Evolutionary conservation across 176 grass and related monocot genomes (phyloP), one percentile per base, ranked within the genome.

Genomic region (Zea luxurians): DNA sequence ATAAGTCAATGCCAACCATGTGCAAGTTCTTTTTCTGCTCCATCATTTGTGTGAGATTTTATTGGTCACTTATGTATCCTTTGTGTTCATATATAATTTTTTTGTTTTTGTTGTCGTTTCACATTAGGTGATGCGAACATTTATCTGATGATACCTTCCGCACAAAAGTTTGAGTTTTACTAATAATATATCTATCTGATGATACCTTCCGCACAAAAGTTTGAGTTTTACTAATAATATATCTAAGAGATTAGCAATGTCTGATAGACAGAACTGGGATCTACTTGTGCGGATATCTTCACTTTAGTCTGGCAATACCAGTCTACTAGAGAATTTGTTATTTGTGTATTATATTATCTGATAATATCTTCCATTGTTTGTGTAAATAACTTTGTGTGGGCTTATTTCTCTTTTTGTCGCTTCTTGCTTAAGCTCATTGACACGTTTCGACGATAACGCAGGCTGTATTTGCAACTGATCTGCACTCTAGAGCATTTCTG

Each of bases 391-490:
- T 78, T 38, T 77, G 65, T 66, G 20, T 75, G 42, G 8, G 1
- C 0, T 59, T 65, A 3, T 65, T 83, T 73, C 61, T 78, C 42
- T 82, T 58, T 42, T 35, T 45, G 42, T 78, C 45, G 34, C 4
- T 75, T 46, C 16, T 78, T 52, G 34, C 4, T 75, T 46, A 21
- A 64, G 40, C 35, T 70, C 62, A 58, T 7, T 80, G 27, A 48
- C 27, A 55, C 81, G 8, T 79, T 78, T 63, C n/a, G 13, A 35
- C 8, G 71, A 80, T 37, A 76, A 61, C 83, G 68, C 87, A 98
- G 95, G 66, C 89, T 74, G 95, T 98, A 53, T 98, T 98, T 89
- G 91, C 84, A 59, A 90, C 87, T 73, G 95, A 98, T 87, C 83
- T 98, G n/a, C 87, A 98, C 65, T 94, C 95, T 3, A 89, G 95